Base-by-base conservation (phyloP, 1,139 yeast species). In the Pichia kudriavzevii region DNA sequence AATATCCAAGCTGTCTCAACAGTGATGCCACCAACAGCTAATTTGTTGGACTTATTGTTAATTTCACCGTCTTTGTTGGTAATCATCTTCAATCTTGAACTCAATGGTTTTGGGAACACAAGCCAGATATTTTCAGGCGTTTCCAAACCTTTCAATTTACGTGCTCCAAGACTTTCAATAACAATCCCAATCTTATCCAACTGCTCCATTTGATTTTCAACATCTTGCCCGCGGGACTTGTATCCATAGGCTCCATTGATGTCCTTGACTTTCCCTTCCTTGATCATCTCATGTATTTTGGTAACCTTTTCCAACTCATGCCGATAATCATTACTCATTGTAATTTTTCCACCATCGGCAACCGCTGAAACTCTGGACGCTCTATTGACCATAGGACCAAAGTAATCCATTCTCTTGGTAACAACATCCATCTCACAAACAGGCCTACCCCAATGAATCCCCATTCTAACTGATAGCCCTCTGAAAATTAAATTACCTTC, bases 341-440 rank as follows among this genome's bases (percentile, higher is more conserved):
- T 77, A 28, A 88, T 84, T 58, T 91, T 96, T n/a, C 98, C 98
- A 39, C 99, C 99, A 57, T 87, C 95, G 0, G 98, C 99, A 33
- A 84, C 81, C 3, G 95, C 85, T 55, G 91, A 80, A 28, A 91
- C 88, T 52, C 99, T 71, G 1, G 97, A 81, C 0, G 99, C 85
- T 39, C 95, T 71, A 55, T 91, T 91, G 19, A 91, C 99, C 91
- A 91, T 88, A 1, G 99, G 98, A 0, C 99, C 99, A 51, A 91
- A 82, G 58, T 91, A 91, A 60, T 91, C 99, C 98, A 93, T 91
- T 64, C 99, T 77, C 45, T 88, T 75, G 0, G 98, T 91, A 38
- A 88, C 87, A 38, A 91, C 81, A 64, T 91, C 98, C 5, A 83
- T 75, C 55, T 93, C 99, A 51, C 95, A 85, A 31, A 91, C 96